Conservation (phyloP, 768 basidiomycete genomes). For the Candolleomyces eurysporus region DNA sequence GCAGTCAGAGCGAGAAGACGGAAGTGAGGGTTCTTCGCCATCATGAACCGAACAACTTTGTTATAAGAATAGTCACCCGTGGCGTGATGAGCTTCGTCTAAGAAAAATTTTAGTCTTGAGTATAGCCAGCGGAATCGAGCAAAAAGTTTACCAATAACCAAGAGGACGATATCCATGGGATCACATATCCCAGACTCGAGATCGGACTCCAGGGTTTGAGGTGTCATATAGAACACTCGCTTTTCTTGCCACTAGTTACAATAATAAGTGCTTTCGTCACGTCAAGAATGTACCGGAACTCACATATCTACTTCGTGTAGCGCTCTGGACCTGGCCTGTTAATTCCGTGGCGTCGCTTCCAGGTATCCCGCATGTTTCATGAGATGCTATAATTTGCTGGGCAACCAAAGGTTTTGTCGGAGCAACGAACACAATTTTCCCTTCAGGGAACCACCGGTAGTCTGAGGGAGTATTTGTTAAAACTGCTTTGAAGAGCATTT, state of each 20-base stretch:
- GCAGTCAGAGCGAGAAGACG: slow-evolving; percentile 92
- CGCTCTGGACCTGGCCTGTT: slow-evolving; percentile 67
- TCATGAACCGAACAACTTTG: slow-evolving; percentile 82
- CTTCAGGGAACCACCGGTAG: slow-evolving; percentile 91
- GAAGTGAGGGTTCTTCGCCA: slow-evolving; percentile 93
- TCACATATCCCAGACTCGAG: slow-evolving; percentile 72
- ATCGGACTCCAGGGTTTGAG: slow-evolving; percentile 92
- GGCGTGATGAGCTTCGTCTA: slow-evolving; percentile 94
- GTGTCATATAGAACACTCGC: slow-evolving; percentile 93
- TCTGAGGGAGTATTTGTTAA: slow-evolving; percentile 38
- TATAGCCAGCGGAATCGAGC: background rate
- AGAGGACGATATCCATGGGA: slow-evolving; percentile 72
- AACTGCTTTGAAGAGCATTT: background rate
- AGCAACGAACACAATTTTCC: slow-evolving; percentile 92
- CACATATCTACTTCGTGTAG: slow-evolving; percentile 59
- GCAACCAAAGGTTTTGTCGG: slow-evolving; percentile 96
- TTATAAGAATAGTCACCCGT: slow-evolving; percentile 93
- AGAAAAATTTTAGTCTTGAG: background rate
- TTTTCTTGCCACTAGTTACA: slow-evolving; percentile 69
- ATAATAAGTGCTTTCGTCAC: background rate
- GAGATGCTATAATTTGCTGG: slow-evolving; percentile 93
- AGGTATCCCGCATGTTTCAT: slow-evolving; percentile 90
- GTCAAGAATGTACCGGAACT: slow-evolving; percentile 19
- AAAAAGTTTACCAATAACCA: slow-evolving; percentile 72
- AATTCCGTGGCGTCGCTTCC: slow-evolving; percentile 82